Evolutionary conservation across 1,284 basidiomycete genomes (phyloP), one percentile per base, ranked within the genome.

Genomic region (Cryptococcus sp.): DNA sequence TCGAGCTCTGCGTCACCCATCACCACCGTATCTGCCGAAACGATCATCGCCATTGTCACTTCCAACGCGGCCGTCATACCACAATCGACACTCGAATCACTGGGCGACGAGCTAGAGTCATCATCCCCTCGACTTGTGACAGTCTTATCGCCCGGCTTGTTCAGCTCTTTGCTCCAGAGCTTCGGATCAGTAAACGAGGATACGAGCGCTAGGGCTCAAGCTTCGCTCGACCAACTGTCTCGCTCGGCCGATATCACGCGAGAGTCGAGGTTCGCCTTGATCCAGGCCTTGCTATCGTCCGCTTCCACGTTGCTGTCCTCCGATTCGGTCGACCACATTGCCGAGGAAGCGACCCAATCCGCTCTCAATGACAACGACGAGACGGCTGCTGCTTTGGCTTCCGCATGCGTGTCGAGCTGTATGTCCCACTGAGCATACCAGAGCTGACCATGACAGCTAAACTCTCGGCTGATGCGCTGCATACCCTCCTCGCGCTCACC

Each of bases 401-500:
- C 57, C 4, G 37, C 50, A 2, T 50, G 51, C 2, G 47, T 57
- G 12, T 23, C n/a, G 12, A 33, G 26, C 5, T 31, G 55, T 52
- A 22, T 49, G 54, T 48, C 19, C 12, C 21, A 23, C 11, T 10
- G 23, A 4, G 3, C 32, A 25, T 24, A 5, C 12, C 28, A 23
- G 9, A 40, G 12, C 12, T 32, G 42, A 26, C 44, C 45, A 24
- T n/a, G 5, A 19, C 32, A 55, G 51, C 37, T 4, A 22, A 26
- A 11, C 23, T 71, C 5, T 69, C 68, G 1, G 9, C 36, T 4
- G 55, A 63, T 2, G 54, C 63, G 2, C 47, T 65, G 7, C 50
- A 59, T 16, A 53, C 55, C 5, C 51, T 69, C 19, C 57, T 71
- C 14, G 57, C 60, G 3, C 54, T 73, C 1, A 63, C 72, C 21